Evolutionary conservation across 129 eudicot species (phyloP).

Genomic region (Oenanthe sinensis): DNA sequence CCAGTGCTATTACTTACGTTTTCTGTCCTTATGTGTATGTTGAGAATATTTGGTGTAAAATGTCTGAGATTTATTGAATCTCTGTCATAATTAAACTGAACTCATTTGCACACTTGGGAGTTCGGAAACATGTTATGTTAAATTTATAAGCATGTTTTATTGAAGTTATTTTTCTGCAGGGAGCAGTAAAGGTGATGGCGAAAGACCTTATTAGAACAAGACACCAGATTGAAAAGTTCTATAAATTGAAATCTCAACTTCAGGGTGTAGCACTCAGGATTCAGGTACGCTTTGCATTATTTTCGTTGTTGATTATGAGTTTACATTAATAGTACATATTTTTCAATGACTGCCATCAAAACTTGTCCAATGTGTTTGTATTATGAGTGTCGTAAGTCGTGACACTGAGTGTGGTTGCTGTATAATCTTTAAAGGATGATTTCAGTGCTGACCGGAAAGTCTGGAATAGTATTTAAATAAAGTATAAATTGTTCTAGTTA

Average conservation of each 20-base stretch:
- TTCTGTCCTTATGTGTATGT: neutral
- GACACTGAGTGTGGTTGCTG: neutral
- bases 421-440: neutral
- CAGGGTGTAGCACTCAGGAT: conserved; percentile 91
- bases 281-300: conserved; percentile 44
- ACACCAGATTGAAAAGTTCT: conserved; percentile 87
- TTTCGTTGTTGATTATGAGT: neutral
- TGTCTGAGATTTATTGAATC: neutral
- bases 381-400: neutral
- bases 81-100: neutral
- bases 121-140: neutral
- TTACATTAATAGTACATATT: neutral
- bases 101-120: neutral
- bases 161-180: conserved; percentile 32
- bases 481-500: neutral
- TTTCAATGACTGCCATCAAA: no score
- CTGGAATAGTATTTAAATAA: neutral
- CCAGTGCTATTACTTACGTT: neutral
- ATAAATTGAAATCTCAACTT: conserved; percentile 93
- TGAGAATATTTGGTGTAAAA: neutral
- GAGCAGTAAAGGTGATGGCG: conserved; percentile 96
- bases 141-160: neutral
- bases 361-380: no score
- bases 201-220: conserved; percentile 95
- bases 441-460: neutral